phyloP scores from a whole-genome alignment of 352 stramenopile species.

The Globisporangium middletonii region DNA sequence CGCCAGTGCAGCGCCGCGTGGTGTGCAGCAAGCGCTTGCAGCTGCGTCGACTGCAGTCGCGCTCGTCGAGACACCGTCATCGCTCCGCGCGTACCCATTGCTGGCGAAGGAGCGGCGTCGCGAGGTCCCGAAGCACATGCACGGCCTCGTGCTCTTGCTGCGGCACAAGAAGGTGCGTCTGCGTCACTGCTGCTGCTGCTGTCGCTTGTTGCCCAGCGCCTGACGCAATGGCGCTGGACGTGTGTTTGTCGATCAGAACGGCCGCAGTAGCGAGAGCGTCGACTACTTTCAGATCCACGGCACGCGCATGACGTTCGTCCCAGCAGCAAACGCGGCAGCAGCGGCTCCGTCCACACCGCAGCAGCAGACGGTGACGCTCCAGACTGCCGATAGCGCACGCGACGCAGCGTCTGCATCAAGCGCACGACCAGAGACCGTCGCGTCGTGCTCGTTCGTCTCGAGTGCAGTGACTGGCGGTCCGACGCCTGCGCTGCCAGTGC shows the following conservation, averaged over 20 bases:
- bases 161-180: constrained; percentile 59
- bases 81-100: constrained; percentile 47
- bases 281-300: constrained; percentile 48
- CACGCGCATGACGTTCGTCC: constrained; percentile 22
- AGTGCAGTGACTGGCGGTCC: no score
- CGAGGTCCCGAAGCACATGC: constrained; percentile 49
- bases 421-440: neutral
- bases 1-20: constrained; percentile 17
- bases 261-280: constrained; percentile 52
- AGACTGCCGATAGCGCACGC: no score
- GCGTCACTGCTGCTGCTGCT: neutral
- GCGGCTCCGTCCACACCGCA: no score
- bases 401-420: no score
- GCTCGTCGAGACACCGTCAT: constrained; percentile 49
- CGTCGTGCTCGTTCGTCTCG: no score
- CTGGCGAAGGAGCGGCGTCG: constrained; percentile 53
- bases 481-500: constrained; percentile 31
- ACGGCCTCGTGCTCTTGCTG: constrained; percentile 51
- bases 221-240: no score
- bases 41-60: constrained; percentile 40
- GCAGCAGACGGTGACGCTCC: neutral
- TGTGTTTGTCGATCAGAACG: constrained; percentile 33
- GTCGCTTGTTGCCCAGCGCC: constrained; percentile 1
- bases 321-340: constrained; percentile 3
- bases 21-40: constrained; percentile 22